These are phyloP conservation scores for Colletotrichum gloeosporioides DNA, from an alignment of 2,329 filamentous ascomycete species.

Conservation along the genomic window DNA sequence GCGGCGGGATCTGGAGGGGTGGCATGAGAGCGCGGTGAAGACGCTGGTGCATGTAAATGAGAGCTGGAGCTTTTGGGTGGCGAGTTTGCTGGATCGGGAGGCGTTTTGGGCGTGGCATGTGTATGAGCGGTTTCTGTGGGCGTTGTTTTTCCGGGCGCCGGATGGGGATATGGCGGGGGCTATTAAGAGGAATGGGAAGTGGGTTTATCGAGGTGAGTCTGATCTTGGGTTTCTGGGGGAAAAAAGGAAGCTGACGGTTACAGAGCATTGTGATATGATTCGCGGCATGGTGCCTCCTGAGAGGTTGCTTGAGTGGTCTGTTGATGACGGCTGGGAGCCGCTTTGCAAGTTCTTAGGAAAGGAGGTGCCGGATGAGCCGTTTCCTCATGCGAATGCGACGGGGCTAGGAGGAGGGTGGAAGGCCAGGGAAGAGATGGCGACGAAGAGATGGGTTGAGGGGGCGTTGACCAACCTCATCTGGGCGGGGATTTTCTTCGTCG, in stretches of 20 bases:
- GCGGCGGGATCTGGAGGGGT: conserved; percentile 42
- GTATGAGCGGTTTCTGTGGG: conserved; percentile 33
- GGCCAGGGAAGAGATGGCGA: conserved; percentile 16
- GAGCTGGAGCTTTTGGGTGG: conserved; percentile 32
- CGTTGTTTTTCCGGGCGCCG: conserved; percentile 31
- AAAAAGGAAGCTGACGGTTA: neutral
- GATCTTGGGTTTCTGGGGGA: neutral
- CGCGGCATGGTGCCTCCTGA: conserved; percentile 32
- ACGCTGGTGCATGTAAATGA: conserved; percentile 28
- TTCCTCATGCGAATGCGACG: conserved; percentile 36
- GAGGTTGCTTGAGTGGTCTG: conserved; percentile 38
- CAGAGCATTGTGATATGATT: conserved; percentile 37
- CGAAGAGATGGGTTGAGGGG: conserved; percentile 13
- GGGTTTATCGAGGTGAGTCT: conserved; percentile 26
- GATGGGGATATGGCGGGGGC: conserved; percentile 32
- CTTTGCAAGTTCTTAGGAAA: conserved; percentile 45
- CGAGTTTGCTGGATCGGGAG: conserved; percentile 30
- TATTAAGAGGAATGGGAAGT: conserved; percentile 30
- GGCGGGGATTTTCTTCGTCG: neutral
- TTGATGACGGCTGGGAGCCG: conserved; percentile 44
- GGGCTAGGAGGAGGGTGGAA: conserved; percentile 1
- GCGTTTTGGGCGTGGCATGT: conserved; percentile 38
- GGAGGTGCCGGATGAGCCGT: conserved; percentile 34
- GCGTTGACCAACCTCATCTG: conserved; percentile 13
- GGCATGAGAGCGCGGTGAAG: conserved; percentile 37